A percentile compares a stretch with the other conserved stretches of the same genome.
phyloP scores from a whole-genome alignment of 1,284 basidiomycete genomes.

The Leccinum holopus region DNA sequence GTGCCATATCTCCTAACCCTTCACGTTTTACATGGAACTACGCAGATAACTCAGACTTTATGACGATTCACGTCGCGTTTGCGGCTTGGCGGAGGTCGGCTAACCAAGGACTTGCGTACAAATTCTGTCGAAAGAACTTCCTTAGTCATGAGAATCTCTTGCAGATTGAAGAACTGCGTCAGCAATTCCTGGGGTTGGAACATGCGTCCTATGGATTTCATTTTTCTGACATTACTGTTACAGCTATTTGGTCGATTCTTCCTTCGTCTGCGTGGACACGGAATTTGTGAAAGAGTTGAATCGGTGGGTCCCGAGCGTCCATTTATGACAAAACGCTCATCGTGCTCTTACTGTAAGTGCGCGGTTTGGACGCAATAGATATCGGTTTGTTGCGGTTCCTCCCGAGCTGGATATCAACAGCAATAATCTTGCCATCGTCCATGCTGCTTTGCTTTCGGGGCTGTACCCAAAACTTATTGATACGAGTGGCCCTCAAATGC shows the following conservation, averaged over 20 bases:
- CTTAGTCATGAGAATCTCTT: slow-evolving; percentile 91
- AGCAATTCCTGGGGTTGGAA: slow-evolving; percentile 82
- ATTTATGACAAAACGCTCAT: slow-evolving; percentile 4
- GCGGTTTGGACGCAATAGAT: slow-evolving; percentile 72
- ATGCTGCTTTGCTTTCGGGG: slow-evolving; percentile 84
- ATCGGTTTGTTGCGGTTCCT: slow-evolving; percentile 79
- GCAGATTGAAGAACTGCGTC: slow-evolving; percentile 95
- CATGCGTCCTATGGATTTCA: neutral
- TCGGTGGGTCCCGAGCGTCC: slow-evolving; percentile 42
- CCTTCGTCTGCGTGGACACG: slow-evolving; percentile 75
- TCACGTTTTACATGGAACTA: neutral
- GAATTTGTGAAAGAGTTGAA: slow-evolving; percentile 71
- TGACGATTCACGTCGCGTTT: slow-evolving; percentile 93
- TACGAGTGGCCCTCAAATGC: slow-evolving; percentile 53
- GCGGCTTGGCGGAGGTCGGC: slow-evolving; percentile 81
- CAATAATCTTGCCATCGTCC: slow-evolving; percentile 62
- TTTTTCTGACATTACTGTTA: slow-evolving; percentile 10
- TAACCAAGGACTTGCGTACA: slow-evolving; percentile 60
- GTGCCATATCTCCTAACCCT: neutral
- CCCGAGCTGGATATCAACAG: slow-evolving; percentile 72
- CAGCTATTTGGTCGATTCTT: slow-evolving; percentile 84
- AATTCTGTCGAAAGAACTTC: slow-evolving; percentile 84
- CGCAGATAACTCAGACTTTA: slow-evolving; percentile 92
- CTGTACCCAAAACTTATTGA: slow-evolving; percentile 76
- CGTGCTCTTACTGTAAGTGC: slow-evolving; percentile 44